phyloP scores from a whole-genome alignment of 2,329 filamentous ascomycete genomes.

The Aspergillus fischeri region DNA sequence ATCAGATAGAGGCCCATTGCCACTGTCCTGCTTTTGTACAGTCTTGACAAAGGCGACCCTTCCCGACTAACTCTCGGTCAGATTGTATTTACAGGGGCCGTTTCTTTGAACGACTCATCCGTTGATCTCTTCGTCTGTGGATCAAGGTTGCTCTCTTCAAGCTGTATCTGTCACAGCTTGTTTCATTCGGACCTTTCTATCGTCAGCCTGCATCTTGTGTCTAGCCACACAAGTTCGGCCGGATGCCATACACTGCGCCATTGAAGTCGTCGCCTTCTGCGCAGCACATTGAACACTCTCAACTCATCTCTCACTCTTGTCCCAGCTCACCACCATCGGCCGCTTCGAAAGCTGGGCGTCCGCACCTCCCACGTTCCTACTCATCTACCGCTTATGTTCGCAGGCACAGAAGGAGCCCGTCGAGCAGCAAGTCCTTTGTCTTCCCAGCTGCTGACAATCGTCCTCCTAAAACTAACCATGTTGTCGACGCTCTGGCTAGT shows the following conservation, averaged over 20 bases:
- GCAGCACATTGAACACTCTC: slow-evolving; percentile 48
- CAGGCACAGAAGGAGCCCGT: slow-evolving; percentile 58
- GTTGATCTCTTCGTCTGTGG: neutral
- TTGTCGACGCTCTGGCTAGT: slow-evolving; percentile 50
- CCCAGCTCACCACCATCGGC: slow-evolving; percentile 15
- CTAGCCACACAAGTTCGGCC: slow-evolving; percentile 32
- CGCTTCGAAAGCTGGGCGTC: slow-evolving; percentile 29
- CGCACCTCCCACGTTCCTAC: slow-evolving; percentile 51
- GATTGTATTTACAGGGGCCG: neutral
- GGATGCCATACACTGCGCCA: slow-evolving; percentile 51
- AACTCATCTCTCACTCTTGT: slow-evolving; percentile 33
- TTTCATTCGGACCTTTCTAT: neutral
- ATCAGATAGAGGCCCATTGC: neutral
- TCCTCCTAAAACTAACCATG: slow-evolving; percentile 16
- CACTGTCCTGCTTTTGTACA: neutral
- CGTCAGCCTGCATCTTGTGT: slow-evolving; percentile 23
- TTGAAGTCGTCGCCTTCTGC: slow-evolving; percentile 55
- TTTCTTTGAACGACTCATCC: neutral
- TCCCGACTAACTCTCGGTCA: neutral
- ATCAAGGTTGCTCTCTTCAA: neutral
- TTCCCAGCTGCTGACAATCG: slow-evolving; percentile 27
- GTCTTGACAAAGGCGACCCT: neutral
- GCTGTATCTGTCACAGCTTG: neutral
- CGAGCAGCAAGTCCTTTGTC: slow-evolving; percentile 36
- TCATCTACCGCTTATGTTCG: slow-evolving; percentile 59